Base-by-base conservation (phyloP, 257 asterid genomes). In the Capsicum rhomboideum region DNA sequence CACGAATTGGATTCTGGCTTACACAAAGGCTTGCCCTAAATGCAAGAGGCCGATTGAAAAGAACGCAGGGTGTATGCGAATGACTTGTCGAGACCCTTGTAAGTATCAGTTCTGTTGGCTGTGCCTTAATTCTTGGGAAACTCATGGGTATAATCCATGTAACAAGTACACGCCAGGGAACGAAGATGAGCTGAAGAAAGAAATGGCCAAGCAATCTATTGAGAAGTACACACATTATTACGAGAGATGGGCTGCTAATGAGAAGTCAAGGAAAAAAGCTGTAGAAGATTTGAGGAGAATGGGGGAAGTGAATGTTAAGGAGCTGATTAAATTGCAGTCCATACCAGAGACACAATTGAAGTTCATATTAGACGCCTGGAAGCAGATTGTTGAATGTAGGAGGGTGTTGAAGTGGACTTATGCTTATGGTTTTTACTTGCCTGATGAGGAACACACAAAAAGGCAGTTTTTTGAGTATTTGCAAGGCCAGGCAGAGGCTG, bases 221-320 rank as follows among this genome's bases (percentile, higher is more conserved):
- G 82, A 74, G 85, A 83, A 79, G 42, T 83, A 83, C 69, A 83
- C 82, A 0, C 85, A 83, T 74, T 83, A 83, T 77, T 83, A 83
- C 26, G 85, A 83, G 58, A 55, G 85, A 52, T 83, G 82, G 85
- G 85, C 85, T 21, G 55, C 85, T 54, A 83, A 83, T 28, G 71
- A 74, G 81, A 69, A 74, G 75, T 72, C 84, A 1, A 82, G 59
- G 84, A 64, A 31, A 37, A 82, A 82, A 82, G 78, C 78, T 40
- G 37, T 46, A 44, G 18, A 44, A 31, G 84, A 82, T 52, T 82
- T 82, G 84, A 42, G 42, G 75, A 68, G 75, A 82, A 64, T 82
- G 78, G 84, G 50, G 12, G 44, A 42, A 28, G 84, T 61, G 29
- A 82, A 82, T 50, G 84, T 82, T 50, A 53, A 50, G 78, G 75